A percentile compares a stretch with the other conserved stretches of the same genome.
These are phyloP conservation scores for Russula abietina DNA, from an alignment of 768 basidiomycete genomes.

Conservation along the genomic window DNA sequence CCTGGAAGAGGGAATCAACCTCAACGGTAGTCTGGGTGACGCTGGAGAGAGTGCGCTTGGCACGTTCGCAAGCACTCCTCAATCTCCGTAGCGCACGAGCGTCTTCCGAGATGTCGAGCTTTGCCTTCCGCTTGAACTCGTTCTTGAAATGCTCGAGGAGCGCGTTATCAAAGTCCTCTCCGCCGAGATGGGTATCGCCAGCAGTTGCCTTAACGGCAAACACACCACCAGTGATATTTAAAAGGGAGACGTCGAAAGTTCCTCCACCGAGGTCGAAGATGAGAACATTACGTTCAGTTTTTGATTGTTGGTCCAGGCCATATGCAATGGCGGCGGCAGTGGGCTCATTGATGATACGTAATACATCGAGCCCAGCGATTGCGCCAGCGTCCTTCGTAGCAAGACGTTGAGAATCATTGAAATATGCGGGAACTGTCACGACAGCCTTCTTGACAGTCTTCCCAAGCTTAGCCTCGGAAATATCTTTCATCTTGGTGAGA, in stretches of 20 bases:
- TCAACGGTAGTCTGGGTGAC: constrained; percentile 99
- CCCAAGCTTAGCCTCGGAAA: constrained; percentile 97
- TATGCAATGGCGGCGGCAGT: constrained; percentile 99
- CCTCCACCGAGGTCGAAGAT: constrained; percentile 99
- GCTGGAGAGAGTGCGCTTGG: constrained; percentile 96
- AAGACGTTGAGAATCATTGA: constrained; percentile 99
- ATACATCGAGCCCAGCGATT: constrained; percentile 96
- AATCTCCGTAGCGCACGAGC: constrained; percentile 94
- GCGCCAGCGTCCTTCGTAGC: constrained; percentile 99
- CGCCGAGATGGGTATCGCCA: constrained; percentile 98
- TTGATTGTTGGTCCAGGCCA: constrained; percentile 93
- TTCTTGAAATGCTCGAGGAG: constrained; percentile 98
- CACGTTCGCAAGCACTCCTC: constrained; percentile 97
- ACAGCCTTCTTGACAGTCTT: constrained; percentile 99
- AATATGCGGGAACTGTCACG: constrained; percentile 98
- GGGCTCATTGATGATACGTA: constrained; percentile 99
- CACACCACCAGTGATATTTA: constrained; percentile 96
- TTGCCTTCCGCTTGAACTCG: constrained; percentile 97
- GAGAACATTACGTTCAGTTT: constrained; percentile 94
- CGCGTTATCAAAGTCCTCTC: constrained; percentile 99
- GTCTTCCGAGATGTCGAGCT: constrained; percentile 95
- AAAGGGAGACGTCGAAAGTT: constrained; percentile 99
- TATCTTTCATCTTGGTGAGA: constrained; percentile 99
- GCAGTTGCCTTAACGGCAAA: constrained; percentile 99
- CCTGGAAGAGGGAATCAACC: constrained; percentile 97